Conservation (phyloP, 2,329 filamentous ascomycete genomes). For the Lasiodiplodia sp. region DNA sequence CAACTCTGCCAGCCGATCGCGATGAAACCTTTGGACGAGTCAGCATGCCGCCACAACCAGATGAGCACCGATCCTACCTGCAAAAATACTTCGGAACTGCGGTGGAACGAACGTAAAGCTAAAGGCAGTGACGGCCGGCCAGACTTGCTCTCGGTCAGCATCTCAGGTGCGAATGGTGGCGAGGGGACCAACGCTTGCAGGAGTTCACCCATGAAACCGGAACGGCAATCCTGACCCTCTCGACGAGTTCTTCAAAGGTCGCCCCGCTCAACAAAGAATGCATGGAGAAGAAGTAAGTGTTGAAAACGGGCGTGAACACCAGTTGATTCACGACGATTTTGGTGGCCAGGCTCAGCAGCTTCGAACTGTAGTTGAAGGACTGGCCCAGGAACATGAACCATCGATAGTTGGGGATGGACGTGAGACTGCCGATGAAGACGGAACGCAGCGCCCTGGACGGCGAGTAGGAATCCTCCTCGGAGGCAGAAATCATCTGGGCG, state of each 20-base stretch:
- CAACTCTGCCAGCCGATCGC: conserved; percentile 95
- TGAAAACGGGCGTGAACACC: conserved; percentile 75
- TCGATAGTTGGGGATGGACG: conserved; percentile 79
- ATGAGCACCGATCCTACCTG: conserved; percentile 49
- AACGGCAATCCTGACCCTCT: conserved; percentile 77
- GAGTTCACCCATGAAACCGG: conserved; percentile 79
- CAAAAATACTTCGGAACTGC: conserved; percentile 81
- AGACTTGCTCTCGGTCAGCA: conserved; percentile 57
- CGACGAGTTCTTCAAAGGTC: conserved; percentile 67
- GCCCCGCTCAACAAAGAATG: conserved; percentile 65
- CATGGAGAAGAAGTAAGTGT: conserved; percentile 62
- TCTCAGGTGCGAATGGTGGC: background rate
- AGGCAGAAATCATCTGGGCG: conserved; percentile 69
- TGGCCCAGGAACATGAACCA: conserved; percentile 84
- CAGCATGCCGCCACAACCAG: background rate
- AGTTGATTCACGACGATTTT: conserved; percentile 85
- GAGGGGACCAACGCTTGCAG: conserved; percentile 61
- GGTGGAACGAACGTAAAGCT: conserved; percentile 84
- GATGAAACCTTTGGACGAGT: conserved; percentile 60
- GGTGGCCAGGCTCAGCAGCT: conserved; percentile 71
- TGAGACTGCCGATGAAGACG: conserved; percentile 74
- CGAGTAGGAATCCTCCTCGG: conserved; percentile 62
- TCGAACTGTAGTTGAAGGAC: conserved; percentile 84
- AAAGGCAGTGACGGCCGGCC: conserved; percentile 87
- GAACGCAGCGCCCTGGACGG: conserved; percentile 73